Conservation (phyloP, 169 alveolate species). For the Eimeria zaria region DNA sequence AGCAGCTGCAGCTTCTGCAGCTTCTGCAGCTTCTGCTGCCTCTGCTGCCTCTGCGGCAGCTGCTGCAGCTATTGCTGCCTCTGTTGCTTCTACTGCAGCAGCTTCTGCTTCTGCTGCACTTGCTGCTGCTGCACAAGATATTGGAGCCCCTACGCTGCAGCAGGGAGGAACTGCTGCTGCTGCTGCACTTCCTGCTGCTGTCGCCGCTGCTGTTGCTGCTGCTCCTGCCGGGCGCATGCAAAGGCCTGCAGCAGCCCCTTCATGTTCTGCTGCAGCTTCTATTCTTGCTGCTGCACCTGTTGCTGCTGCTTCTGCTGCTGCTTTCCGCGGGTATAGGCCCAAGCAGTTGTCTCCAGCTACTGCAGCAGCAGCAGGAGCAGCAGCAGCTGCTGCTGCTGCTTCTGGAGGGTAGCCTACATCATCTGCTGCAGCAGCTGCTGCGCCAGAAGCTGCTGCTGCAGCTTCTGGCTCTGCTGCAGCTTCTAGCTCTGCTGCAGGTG, state of each 20-base stretch:
- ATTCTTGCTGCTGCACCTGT: too few species aligned
- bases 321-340: not conserved
- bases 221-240: not conserved
- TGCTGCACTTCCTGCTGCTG: too few species aligned
- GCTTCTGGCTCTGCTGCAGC: not conserved
- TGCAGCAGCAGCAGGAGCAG: not conserved
- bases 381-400: not conserved
- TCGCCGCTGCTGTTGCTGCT: constrained; percentile 8
- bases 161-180: too few species aligned
- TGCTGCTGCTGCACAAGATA: too few species aligned
- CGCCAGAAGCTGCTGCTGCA: not conserved
- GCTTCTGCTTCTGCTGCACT: too few species aligned
- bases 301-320: too few species aligned
- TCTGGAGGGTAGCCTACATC: not conserved
- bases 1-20: not conserved
- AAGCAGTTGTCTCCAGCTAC: not conserved
- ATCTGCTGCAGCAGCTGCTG: not conserved
- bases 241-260: not conserved
- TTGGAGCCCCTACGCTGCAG: too few species aligned
- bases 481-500: not conserved
- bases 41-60: not conserved
- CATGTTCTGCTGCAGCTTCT: not conserved
- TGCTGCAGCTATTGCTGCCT: not conserved
- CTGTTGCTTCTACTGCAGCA: too few species aligned
- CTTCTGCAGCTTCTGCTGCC: not conserved